Evolutionary conservation across 2,329 filamentous ascomycete species (phyloP), one percentile per base, ranked within the genome.

Genomic region (Biscogniauxia mediterranea): DNA sequence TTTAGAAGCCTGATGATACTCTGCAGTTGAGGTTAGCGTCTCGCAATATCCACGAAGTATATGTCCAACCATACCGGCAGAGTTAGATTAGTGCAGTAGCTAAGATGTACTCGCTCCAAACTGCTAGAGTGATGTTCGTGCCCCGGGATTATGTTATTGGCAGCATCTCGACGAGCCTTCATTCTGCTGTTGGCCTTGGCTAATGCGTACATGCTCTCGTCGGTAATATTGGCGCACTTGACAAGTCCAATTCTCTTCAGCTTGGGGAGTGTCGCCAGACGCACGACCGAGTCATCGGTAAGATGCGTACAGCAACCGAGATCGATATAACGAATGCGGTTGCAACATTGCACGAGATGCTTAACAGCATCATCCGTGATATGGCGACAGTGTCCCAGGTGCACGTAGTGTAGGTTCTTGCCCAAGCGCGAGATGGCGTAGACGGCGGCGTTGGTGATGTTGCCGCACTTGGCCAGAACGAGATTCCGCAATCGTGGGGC

Each of bases 331-430:
- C 95, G 86, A 67, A 99, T 98, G 23, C 95, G 87, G 71, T 94
- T 98, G 81, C 95, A 99, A 57, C 82, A 82, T 67, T 89, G 88
- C 49, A 97, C 92, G 32, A 99, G 82, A 59, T 88, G 88, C 69
- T 91, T 90, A 19, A 99, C 92, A 1, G 92, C 93, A 42, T 88
- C 83, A 72, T 99, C 95, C 0, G 94, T 97, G 71, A 99, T 93
- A 54, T 93, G 88, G 26, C 87, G 86, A 76, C 95, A 99, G 75
- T 99, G 95, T 9, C 95, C 95, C 1, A 99, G 83, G 72, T 99
- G 95, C 57, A 99, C 89, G 74, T 97, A 98, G 76, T 99, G 95
- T 58, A 99, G 80, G 70, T 98, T 99, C 81, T 97, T 98, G 64
- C 93, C 93, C 3, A 99, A 83, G 69, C 86, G 89, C 60, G 93